Evolutionary conservation across 2,329 filamentous ascomycete species (phyloP).

Genomic region (Colletotrichum sp.): DNA sequence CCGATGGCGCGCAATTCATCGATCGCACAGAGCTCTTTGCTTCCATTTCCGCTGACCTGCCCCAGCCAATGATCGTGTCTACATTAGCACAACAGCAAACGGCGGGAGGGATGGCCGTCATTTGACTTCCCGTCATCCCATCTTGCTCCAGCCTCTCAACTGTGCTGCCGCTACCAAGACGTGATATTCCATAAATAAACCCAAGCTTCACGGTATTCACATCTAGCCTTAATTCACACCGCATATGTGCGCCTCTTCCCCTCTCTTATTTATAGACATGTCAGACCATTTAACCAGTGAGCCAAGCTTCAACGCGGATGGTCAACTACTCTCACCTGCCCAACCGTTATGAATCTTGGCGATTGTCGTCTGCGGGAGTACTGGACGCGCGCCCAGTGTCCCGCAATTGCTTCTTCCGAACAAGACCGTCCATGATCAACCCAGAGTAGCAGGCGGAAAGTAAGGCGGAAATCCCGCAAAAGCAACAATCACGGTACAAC

Average conservation of each 20-base stretch:
- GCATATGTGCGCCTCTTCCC: background rate
- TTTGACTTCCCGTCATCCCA: background rate
- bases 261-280: background rate
- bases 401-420: background rate
- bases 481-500: background rate
- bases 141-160: background rate
- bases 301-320: background rate
- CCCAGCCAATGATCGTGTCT: background rate
- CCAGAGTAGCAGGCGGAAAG: background rate
- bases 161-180: background rate
- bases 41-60: background rate
- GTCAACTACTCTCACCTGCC: background rate
- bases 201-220: background rate
- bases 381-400: background rate
- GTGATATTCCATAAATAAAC: background rate
- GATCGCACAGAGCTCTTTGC: background rate
- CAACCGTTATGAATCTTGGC: background rate
- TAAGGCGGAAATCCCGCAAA: background rate
- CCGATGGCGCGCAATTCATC: background rate
- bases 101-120: background rate
- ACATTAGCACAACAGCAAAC: background rate
- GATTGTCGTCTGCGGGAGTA: background rate
- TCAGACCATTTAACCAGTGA: background rate
- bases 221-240: background rate
- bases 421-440: background rate